Evolutionary conservation across 1,139 yeast genomes (phyloP), one percentile per base, ranked within the genome.

Genomic region (Sugiyamaella neomexicana): DNA sequence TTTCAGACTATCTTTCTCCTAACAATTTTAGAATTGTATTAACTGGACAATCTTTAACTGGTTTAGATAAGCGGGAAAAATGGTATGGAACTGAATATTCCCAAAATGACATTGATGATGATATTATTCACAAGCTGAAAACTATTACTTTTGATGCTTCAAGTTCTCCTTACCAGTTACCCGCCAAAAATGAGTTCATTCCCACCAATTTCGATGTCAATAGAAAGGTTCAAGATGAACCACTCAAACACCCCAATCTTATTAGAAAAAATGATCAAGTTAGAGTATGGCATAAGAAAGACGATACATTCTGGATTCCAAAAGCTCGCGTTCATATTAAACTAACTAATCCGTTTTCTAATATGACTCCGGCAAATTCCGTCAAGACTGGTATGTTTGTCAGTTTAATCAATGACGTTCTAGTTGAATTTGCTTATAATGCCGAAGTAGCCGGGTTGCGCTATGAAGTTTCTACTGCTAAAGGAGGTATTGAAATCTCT

Each of bases 71-170:
- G 17, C 75, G 64, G 13, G 99, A 93, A 69, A 76, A 81, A 64
- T 91, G 97, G 97, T 93, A 93, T 66, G 97, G 96, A 4, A 89
- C 98, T 0, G 86, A 86, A 60, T 88, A 89, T 66, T 72, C 80
- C 2, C 70, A 78, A 44, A 76, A 73, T 16, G 72, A 75, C 13
- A 68, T 89, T 23, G 73, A 81, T 1, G 41, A 61, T 0, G 71
- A 71, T 0, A 70, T 86, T 9, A 31, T 74, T 17, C 50, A 68
- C 1, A 63, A 67, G 42, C 64, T 86, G 17, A 62, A 71, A 29
- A 63, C 64, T 7, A 63, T 61, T 10, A 69, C 64, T 2, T 65
- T 71, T 1, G 65, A 71, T 5, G 56, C 71, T 4, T 10, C 20
- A 2, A 77, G 80, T n/a, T 36, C 47, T 58, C 69, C 73, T 1